These are phyloP conservation scores for Aspergillus spinulosporus DNA, from an alignment of 2,329 filamentous ascomycete species.

Conservation along the genomic window DNA sequence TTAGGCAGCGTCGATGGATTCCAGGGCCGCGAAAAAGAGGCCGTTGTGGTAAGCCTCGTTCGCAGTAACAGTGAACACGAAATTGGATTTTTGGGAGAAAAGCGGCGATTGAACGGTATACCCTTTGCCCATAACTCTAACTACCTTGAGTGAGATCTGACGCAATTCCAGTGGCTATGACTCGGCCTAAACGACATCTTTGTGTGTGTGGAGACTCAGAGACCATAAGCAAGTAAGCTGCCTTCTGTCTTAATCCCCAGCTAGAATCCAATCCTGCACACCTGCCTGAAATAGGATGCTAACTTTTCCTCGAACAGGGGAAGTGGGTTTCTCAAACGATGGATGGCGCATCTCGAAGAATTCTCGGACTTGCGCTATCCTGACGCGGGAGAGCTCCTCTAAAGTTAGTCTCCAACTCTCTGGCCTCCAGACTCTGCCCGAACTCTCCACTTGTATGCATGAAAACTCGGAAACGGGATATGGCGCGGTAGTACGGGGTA, in stretches of 20 bases:
- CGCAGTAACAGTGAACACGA: constrained; percentile 83
- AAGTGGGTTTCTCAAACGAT: constrained; percentile 78
- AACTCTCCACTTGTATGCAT: constrained; percentile 4
- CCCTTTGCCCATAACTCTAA: neutral
- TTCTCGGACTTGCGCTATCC: constrained; percentile 88
- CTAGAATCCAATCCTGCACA: no score
- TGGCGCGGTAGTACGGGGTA: neutral
- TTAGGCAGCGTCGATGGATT: constrained; percentile 97
- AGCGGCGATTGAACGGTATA: constrained; percentile 84
- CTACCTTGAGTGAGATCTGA: constrained; percentile 1
- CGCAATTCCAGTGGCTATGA: constrained; percentile 78
- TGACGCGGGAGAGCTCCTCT: constrained; percentile 52
- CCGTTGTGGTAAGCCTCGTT: constrained; percentile 89
- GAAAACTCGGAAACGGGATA: neutral
- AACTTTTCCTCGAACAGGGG: constrained; percentile 57
- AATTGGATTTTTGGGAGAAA: constrained; percentile 91
- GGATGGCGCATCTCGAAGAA: constrained; percentile 91
- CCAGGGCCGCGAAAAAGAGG: constrained; percentile 95
- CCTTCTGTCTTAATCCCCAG: neutral
- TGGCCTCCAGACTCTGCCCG: neutral
- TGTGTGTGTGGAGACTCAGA: constrained; percentile 93
- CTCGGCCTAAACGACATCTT: constrained; percentile 83
- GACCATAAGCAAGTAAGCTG: constrained; percentile 78
- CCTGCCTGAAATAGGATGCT: neutral
- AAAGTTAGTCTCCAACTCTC: constrained; percentile 4